Evolutionary conservation across 202 grass and related monocot species (phyloP), one percentile per base, ranked within the genome.

Genomic region (Dendrocalamus latiflorus): DNA sequence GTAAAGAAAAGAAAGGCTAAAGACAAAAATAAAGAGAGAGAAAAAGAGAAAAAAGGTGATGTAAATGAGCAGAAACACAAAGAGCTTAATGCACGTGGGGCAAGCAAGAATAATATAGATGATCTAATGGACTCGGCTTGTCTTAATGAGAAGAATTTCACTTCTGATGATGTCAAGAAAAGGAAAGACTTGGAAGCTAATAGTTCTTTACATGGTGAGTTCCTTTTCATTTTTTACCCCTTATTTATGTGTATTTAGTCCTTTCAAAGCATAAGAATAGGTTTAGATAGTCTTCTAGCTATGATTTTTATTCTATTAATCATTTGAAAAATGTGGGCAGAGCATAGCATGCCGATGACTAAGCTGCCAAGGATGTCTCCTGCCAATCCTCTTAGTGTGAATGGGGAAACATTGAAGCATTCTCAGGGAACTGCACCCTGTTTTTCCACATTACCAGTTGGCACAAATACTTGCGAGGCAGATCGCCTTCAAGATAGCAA

Each of bases 181-280:
- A 88, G 66, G 65, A 83, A 94, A 92, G 74, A 78, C 9, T 50
- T 70, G 2, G 45, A 60, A 17, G 30, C 49, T 58, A 86, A 84
- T 68, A 86, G 37, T 76, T 88, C 77, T 87, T 60, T 68, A 68
- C 84, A 81, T 69, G 90, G 90, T 88, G 79, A 90, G 87, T 72
- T 59, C 48, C 48, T 44, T 74, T 59, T 66, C 36, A 16, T 83
- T n/a, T n/a, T n/a, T n/a, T 14, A 28, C 25, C 17, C 12, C 10
- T n/a, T 15, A 57, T 83, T 55, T 49, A 20, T 63, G 64, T n/a
- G n/a, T 45, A 22, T 48, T 38, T 74, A 62, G 10, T 84, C 24
- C 16, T 55, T n/a, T 75, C 17, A 21, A 55, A 42, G 20, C 62
- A 68, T 75, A 76, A 20, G 17, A 15, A 4, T 78, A 72, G 15